phyloP scores from a whole-genome alignment of 176 grass and related monocot genomes.

The Puya raimondii region DNA sequence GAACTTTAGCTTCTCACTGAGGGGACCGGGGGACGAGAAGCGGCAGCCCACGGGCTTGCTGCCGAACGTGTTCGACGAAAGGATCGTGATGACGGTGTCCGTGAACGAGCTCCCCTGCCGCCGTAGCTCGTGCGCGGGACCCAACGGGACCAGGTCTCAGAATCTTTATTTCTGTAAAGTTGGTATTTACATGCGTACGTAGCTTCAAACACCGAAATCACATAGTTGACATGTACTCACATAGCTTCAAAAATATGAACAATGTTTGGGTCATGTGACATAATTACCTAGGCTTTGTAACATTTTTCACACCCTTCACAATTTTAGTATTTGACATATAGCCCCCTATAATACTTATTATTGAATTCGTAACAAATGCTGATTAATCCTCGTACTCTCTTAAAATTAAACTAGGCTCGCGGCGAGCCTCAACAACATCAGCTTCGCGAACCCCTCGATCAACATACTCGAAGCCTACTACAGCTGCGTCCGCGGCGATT shows the following conservation, averaged over 20 bases:
- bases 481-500: neutral
- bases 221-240: too few relatives aligned
- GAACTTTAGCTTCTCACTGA: constrained; percentile 1
- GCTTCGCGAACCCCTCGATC: constrained; percentile 7
- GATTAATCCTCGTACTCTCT: too few relatives aligned
- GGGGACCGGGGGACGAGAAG: neutral
- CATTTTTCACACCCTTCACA: too few relatives aligned
- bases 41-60: neutral
- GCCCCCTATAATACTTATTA: too few relatives aligned
- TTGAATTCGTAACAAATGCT: too few relatives aligned
- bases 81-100: neutral
- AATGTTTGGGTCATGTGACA: too few relatives aligned
- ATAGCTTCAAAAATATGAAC: too few relatives aligned
- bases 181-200: too few relatives aligned
- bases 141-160: neutral
- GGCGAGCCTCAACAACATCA: constrained; percentile 8
- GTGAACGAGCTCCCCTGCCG: constrained; percentile 1
- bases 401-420: neutral
- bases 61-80: neutral
- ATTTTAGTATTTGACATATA: too few relatives aligned
- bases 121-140: neutral
- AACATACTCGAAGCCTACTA: constrained; percentile 3
- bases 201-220: too few relatives aligned
- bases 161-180: too few relatives aligned
- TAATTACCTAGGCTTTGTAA: too few relatives aligned